These are phyloP conservation scores for Coniferiporia sulphurascens DNA, from an alignment of 1,284 basidiomycete species.

Conservation along the genomic window DNA sequence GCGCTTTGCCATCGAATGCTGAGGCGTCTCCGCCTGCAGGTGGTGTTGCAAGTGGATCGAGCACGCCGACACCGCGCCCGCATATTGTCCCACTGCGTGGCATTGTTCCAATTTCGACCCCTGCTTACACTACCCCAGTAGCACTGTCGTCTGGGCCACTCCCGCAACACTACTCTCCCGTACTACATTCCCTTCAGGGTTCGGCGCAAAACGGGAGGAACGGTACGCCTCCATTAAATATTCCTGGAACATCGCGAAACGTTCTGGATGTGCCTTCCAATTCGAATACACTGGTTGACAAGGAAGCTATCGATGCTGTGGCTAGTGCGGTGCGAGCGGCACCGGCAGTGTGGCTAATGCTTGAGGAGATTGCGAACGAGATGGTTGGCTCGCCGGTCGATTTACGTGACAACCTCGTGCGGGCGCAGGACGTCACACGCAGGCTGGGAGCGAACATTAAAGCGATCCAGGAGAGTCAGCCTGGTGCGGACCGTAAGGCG, in stretches of 20 bases:
- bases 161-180: too few species aligned
- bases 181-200: constrained; percentile 12
- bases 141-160: not conserved
- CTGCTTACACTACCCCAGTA: not conserved
- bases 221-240: constrained; percentile 28
- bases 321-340: constrained; percentile 63
- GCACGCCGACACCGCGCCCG: constrained; percentile 38
- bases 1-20: constrained; percentile 66
- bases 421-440: constrained; percentile 53
- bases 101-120: constrained; percentile 29
- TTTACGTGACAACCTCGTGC: constrained; percentile 45
- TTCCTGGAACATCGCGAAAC: constrained; percentile 19
- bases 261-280: constrained; percentile 39
- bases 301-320: constrained; percentile 65
- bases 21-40: constrained; percentile 29
- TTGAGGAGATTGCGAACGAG: constrained; percentile 54
- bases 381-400: constrained; percentile 36
- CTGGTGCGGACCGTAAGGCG: constrained; percentile 45
- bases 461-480: constrained; percentile 45
- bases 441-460: constrained; percentile 50
- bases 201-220: constrained; percentile 11
- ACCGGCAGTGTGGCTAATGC: constrained; percentile 67
- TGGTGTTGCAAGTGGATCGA: constrained; percentile 29
- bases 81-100: not conserved
- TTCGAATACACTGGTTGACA: constrained; percentile 58